Evolutionary conservation across 2,329 filamentous ascomycete species (phyloP), one percentile per base, ranked within the genome.

Genomic region (Moelleriella libera): DNA sequence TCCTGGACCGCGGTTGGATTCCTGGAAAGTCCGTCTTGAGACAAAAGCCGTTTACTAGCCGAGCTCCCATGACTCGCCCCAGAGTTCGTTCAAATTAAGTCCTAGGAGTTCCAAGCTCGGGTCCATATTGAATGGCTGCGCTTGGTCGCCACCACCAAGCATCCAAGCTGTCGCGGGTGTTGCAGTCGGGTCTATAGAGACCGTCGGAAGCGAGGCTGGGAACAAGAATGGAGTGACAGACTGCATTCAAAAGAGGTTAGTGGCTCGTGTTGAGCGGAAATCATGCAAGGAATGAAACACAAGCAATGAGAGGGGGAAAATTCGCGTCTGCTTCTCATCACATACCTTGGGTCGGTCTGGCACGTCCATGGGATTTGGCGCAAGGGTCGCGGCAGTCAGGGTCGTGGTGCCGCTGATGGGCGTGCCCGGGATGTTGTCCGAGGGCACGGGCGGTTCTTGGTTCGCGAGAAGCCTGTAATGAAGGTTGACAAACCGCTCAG

Each of bases 401-500:
- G 55, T 47, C 30, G 50, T 44, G 12, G 50, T 44, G 42, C 53
- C 47, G 48, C 54, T 51, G 45, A 60, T 52, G 32, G 56, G 48
- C 28, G 57, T 51, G 40, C 50, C 51, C 31, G 59, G 53, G 43
- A 53, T 45, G 32, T 57, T 53, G 21, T 57, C 63, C 6, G 63
- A 60, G 6, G 63, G 58, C 30, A 63, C 61, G 1, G 68, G 63
- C 8, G 67, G 64, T 28, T 76, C 71, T 56, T 78, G 75, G 49
- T 74, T 72, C 4, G 72, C 71, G 28, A 78, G 59, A 46, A 80
- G 65, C 54, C 72, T 72, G 55, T 75, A 76, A 58, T 80, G 75
- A 31, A 80, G 61, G 49, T 70, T 71, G 53, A 80, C 71, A 54
- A 80, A 80, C 14, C 75, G 65, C 60, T 80, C 75, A 1, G 76